Base-by-base conservation (phyloP, 2,329 filamentous ascomycete species). In the Cytospora paraplurivora region DNA sequence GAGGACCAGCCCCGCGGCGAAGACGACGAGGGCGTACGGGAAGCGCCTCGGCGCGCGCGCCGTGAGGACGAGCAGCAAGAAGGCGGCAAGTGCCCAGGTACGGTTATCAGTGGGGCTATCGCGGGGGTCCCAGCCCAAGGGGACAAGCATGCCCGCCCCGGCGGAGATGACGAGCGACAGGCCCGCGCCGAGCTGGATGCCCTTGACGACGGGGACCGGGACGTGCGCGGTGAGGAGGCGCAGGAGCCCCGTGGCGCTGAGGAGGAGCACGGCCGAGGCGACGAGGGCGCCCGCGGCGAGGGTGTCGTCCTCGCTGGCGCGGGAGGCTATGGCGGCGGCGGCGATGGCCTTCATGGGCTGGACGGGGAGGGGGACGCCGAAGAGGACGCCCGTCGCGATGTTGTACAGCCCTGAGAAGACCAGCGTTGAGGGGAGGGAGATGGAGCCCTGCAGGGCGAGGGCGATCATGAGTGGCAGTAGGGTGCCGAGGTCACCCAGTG, bases 331-430 rank as follows among this genome's bases (percentile, higher is more conserved):
- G n/a, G 93, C 92, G 0, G 96, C 90, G 0, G 93, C 91, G 7
- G 93, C 93, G 66, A 98, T 96, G 44, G 94, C 93, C 78, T 88
- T 88, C 86, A 88, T 60, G n/a, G 93, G 93, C 77, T 97, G 93
- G 0, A 97, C 93, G 0, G 93, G 93, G 4, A 97, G 78, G 2
- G 94, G 94, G 49, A 98, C 89, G 7, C 94, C 94, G 71, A 97
- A 98, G 37, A 88, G 76, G 1, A 88, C 72, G 19, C 94, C 95
- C 0, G 93, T 97, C 13, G 90, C 71, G 62, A 97, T 85, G 71
- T 98, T 98, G 75, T 90, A 94, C 11, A 93, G 72, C 1, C 95
- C 95, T 0, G 92, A 93, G 73, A 97, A 95, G 7, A 98, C 85
- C 0, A 98, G 83, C 0, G 94, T 97, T 55, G 88, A 88, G 33